Base-by-base conservation (phyloP, 164 flowering plant genomes). In the Magnolia officinalis region DNA sequence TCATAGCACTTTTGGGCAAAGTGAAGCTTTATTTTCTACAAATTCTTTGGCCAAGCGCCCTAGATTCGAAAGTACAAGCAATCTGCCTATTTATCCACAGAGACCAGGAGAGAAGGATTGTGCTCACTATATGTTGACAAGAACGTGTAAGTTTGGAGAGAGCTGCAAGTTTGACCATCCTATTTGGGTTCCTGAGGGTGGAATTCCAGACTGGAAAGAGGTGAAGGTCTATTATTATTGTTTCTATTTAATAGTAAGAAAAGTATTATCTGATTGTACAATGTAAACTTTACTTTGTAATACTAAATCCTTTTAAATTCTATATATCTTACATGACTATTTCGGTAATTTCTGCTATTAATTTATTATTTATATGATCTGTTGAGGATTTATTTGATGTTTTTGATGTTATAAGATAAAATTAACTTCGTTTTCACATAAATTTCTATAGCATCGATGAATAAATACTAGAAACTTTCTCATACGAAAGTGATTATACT, bases 151-250 rank as follows among this genome's bases (percentile, higher is more conserved):
- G 83, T 96, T 88, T 89, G 98, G 97, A 86, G 97, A 92, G 81
- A 85, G 76, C 92, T 96, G 99, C 99, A 96, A 88, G 92, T 96
- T 91, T 84, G 98, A 96, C 88, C 99, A 96, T 87, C 99, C 99
- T 89, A 79, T 90, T 85, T 94, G 98, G 99, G 97, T 94, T 89
- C 97, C 97, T 76, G 98, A 90, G 80, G 99, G 98, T 88, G 99
- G 99, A 86, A 94, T 96, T 86, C 97, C 98, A 52, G 97, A 94
- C 87, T 92, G 99, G 98, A 96, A 96, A 96, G 98, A 96, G 99
- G 98, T 96, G 99, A 96, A 76, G 58, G 70, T 50, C 64, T 20
- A 74, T 67, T 86, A 78, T 75, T 82, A 70, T 72, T 76, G 72
- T 79, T 78, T 75, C 79, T 76, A 67, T 70, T 82, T 67, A 78